Evolutionary conservation across 345 rosid species (phyloP).

Genomic region (Draba incana): DNA sequence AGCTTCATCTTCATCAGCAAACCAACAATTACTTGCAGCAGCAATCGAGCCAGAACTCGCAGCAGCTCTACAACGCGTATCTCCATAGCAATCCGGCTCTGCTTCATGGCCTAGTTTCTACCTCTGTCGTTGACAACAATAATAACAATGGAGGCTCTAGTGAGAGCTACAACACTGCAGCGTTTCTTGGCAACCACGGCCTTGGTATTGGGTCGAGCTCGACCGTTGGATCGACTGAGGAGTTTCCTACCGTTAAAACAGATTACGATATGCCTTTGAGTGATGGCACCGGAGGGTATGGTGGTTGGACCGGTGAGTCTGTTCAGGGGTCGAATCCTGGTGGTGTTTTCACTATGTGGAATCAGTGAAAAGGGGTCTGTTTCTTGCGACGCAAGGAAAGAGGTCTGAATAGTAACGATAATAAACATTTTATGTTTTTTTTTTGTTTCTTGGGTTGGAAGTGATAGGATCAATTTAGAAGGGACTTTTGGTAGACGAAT

Average conservation of each 20-base stretch:
- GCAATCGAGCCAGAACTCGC: conserved; percentile 52
- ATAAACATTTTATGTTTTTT: not conserved
- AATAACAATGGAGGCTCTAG: conserved; percentile 34
- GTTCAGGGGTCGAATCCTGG: conserved; percentile 75
- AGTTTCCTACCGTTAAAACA: conserved; percentile 72
- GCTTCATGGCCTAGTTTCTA: conserved; percentile 61
- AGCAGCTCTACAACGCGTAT: conserved; percentile 69
- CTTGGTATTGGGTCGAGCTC: conserved; percentile 60
- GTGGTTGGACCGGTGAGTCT: conserved; percentile 74
- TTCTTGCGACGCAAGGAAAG: conserved; percentile 30
- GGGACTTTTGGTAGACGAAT: conserved; percentile 26
- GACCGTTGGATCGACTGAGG: conserved; percentile 55
- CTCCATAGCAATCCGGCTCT: conserved; percentile 68
- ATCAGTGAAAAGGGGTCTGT: conserved; percentile 50
- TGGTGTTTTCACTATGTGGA: conserved; percentile 87
- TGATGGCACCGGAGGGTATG: conserved; percentile 52
- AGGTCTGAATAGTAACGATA: conserved; percentile 21
- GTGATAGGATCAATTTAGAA: conserved; percentile 34
- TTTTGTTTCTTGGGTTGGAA: conserved; percentile 20
- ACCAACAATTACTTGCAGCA: conserved; percentile 51
- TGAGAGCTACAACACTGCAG: conserved; percentile 44
- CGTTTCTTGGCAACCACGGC: conserved; percentile 60
- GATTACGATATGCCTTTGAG: conserved; percentile 77
- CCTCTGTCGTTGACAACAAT: conserved; percentile 39
- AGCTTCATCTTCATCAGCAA: conserved; percentile 76